Base-by-base conservation (phyloP, 176 grass and related monocot species). In the Zea luxurians region DNA sequence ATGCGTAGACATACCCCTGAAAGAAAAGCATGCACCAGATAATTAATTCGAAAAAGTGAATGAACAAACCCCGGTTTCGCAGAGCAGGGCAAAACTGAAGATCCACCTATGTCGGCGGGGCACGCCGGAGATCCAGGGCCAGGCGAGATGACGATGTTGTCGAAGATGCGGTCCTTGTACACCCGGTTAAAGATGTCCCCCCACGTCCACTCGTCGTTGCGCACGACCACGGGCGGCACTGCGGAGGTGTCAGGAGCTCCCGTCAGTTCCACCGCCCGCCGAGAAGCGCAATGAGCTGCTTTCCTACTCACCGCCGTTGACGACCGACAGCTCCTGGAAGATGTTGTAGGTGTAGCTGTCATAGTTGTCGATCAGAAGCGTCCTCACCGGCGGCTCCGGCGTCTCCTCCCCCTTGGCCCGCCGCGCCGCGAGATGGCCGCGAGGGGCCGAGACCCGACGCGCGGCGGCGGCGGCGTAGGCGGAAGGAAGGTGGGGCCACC, bases 301-400 rank as follows among this genome's bases (percentile, higher is more conserved):
- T 34, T 50, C 7, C 7, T 48, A 78, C 85, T 81, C 84, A 97
- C 95, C 87, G 72, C 91, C 85, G 87, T 98, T 98, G 83, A 98
- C 87, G 37, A 98, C 83, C 4, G 87, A 92, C 37, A 98, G 85
- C 78, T 98, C 95, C 72, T 94, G 95, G 80, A 90, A 94, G 78
- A 98, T 89, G 83, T 98, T 98, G 73, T 98, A 98, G 63, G 95
- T 94, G 76, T 98, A 94, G 81, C 91, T 98, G 83, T 98, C 95
- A 71, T 98, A 92, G 85, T 94, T 98, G 77, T 98, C 91, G 46
- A 94, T 94, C 61, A 94, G 73, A 45, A 98, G 89, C 65, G 95
- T 94, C 75, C 95, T 84, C n/a, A 92, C 89, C 42, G 87, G 61
- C 68, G 61, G 37, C 48, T 58, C 60, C 57, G 11, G 36, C 17